Evolutionary conservation across 768 basidiomycete genomes (phyloP), one percentile per base, ranked within the genome.

Genomic region (Kondoa malvinella): DNA sequence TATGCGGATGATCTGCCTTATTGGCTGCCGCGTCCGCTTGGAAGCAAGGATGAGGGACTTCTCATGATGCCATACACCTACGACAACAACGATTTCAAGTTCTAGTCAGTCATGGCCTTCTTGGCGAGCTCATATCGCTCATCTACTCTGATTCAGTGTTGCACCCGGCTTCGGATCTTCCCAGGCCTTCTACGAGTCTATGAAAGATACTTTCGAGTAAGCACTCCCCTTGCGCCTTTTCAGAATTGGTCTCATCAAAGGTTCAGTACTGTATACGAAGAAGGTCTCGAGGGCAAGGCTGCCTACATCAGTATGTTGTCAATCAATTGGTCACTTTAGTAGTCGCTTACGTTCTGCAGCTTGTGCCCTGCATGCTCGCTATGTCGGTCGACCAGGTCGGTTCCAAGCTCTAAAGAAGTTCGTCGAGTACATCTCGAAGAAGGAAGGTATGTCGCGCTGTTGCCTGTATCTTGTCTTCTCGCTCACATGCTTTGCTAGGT

Each of bases 351-450:
- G 8, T 50, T 50, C 21, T 50, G 8, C 21, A 50, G 40, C 40
- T 8, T 50, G 40, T 50, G 67, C 67, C 14, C 61, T 68, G 15
- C 67, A 68, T 34, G 60, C 67, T n/a, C 58, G 67, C 34, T 68
- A 63, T 64, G 70, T 72, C 61, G 73, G 73, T 56, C 70, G 71
- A 4, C 66, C 65, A 1, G 72, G 72, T 56, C 70, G 72, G 3
- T 33, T 65, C n/a, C 63, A 29, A 40, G 67, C 63, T 30, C 56
- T 71, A 34, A 71, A 70, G 68, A 57, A 69, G 57, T 71, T 73
- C 59, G 40, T 73, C 61, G 56, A 71, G 68, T 66, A 73, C 62
- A 57, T 73, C 34, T 34, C 58, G 60, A 27, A 29, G 4, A 71
- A 69, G 61, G 65, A 58, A 14, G 62, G 40, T 50, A 8, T 8